Evolutionary conservation across 352 stramenopile species (phyloP), one percentile per base, ranked within the genome.

Genomic region (Pythium folliculosum): DNA sequence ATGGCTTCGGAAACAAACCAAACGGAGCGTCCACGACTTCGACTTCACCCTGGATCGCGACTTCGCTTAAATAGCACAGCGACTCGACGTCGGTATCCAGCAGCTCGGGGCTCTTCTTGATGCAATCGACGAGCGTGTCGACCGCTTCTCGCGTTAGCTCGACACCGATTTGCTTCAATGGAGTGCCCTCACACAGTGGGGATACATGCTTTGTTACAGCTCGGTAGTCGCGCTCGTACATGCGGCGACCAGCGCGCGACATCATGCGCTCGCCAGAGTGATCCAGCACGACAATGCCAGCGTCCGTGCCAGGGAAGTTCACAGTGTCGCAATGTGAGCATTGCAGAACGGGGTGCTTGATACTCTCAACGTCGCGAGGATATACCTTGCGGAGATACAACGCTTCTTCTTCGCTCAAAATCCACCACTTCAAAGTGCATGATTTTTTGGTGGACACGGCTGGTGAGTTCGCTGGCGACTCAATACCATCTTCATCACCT

Each of bases 161-260:
- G 1, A 77, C 79, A 17, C 65, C 73, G 40, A 90, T 74, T 22
- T 82, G 73, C 40, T 75, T 80, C 44, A 93, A 61, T 5, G 82
- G 85, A 0, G 85, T 93, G 17, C 85, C 82, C 60, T 93, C 81
- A 55, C 85, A 93, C 17, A 91, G 50, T 23, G 82, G 81, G 3
- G 82, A 91, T 17, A 91, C 82, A 51, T 93, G 85, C 65, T 90
- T 89, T 12, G 82, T 93, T 51, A 93, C 85, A 1, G 80, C 80
- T 23, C 85, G 81, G 67, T 93, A 93, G 63, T 93, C 85, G 40
- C 85, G 72, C 64, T 93, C 85, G 50, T 81, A 90, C 85, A 93
- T 91, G 44, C 85, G 82, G 16, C 85, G 81, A 5, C 85, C 85
- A 0, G 77, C 78, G 0, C 81, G 76, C 10, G 85, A 86, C 9